Conservation (phyloP, 2,329 filamentous ascomycete species). For the Nothopassalora personata region DNA sequence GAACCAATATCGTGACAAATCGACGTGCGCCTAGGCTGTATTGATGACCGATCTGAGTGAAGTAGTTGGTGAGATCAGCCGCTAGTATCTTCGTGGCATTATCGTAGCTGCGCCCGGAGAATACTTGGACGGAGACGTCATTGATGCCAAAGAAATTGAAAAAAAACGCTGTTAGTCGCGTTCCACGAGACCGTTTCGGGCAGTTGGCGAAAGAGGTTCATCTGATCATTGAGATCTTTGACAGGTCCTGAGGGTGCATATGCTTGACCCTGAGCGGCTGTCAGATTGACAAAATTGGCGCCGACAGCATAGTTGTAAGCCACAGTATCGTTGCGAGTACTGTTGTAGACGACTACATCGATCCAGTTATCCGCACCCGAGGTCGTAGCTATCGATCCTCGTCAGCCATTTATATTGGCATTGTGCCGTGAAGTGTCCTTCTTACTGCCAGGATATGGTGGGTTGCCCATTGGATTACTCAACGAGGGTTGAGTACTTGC, state of each 20-base stretch:
- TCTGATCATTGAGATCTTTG: constrained; percentile 7
- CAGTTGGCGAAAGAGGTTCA: neutral
- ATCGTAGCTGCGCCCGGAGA: neutral
- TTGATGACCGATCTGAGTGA: neutral
- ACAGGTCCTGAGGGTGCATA: neutral
- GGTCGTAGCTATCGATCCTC: neutral
- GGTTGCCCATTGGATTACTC: constrained; percentile 4
- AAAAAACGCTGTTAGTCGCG: constrained; percentile 8
- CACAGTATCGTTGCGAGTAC: neutral
- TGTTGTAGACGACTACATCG: constrained; percentile 3
- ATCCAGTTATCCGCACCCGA: constrained; percentile 10
- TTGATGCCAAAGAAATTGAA: constrained; percentile 12
- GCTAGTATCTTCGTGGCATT: neutral
- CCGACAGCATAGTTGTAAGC: constrained; percentile 9
- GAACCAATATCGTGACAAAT: constrained; percentile 1
- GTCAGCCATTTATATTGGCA: neutral
- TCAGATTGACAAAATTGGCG: constrained; percentile 6
- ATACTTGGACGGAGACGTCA: constrained; percentile 7
- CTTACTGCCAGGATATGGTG: constrained; percentile 4
- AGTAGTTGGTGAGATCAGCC: constrained; percentile 2
- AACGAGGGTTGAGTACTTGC: neutral
- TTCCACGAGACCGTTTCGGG: constrained; percentile 5
- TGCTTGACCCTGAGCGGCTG: neutral
- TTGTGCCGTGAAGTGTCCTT: neutral
- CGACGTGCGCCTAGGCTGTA: constrained; percentile 2